Evolutionary conservation across 2,329 filamentous ascomycete species (phyloP).

Genomic region (Fusarium solani-melongenae): DNA sequence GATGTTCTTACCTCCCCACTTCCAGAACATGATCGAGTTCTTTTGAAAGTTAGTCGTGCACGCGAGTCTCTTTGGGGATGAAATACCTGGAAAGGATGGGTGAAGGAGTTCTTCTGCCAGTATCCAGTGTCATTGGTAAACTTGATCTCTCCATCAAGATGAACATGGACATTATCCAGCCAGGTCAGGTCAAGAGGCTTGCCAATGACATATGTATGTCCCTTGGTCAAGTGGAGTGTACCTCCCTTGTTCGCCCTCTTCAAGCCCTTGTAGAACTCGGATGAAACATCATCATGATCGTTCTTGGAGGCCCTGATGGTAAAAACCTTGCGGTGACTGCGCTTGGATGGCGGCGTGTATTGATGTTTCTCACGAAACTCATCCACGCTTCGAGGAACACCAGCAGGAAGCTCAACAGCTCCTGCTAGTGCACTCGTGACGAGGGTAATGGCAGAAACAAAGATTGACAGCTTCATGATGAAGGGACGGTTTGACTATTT

Average conservation of each 20-base stretch:
- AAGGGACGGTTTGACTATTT: neutral
- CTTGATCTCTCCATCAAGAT: constrained; percentile 42
- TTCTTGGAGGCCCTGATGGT: constrained; percentile 36
- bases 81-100: constrained; percentile 39
- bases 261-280: constrained; percentile 36
- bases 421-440: constrained; percentile 31
- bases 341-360: constrained; percentile 19
- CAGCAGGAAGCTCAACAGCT: constrained; percentile 37
- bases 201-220: constrained; percentile 38
- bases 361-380: constrained; percentile 40
- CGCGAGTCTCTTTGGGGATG: accelerated
- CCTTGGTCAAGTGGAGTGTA: constrained; percentile 37
- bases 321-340: constrained; percentile 23
- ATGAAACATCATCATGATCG: constrained; percentile 35
- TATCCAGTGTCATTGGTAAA: constrained; percentile 39
- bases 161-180: constrained; percentile 37
- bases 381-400: constrained; percentile 38
- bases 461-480: constrained; percentile 37
- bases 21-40: constrained; percentile 43
- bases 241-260: constrained; percentile 39
- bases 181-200: constrained; percentile 39
- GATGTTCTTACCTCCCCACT: constrained; percentile 37
- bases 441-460: constrained; percentile 33
- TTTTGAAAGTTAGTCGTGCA: neutral
- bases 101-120: constrained; percentile 39